A percentile compares a stretch with the other conserved stretches of the same genome.
phyloP scores from a whole-genome alignment of 371 early-diverging fungal species.

The Gilbertella persicaria region DNA sequence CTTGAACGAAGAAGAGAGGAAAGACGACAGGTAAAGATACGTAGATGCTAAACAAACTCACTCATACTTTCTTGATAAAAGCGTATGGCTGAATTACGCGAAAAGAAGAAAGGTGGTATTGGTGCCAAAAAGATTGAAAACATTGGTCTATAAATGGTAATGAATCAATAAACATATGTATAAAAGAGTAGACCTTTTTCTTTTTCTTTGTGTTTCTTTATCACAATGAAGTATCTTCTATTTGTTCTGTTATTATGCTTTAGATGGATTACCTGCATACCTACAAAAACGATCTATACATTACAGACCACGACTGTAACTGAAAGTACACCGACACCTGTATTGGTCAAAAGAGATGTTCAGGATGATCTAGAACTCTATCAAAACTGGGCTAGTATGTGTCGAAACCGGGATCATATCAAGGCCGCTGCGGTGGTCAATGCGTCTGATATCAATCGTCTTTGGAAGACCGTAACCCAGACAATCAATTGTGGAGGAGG shows the following conservation, averaged over 20 bases:
- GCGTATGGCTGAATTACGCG: constrained; percentile 62
- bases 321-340: background rate
- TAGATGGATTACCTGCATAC: background rate
- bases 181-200: background rate
- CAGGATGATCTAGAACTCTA: constrained; percentile 30
- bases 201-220: background rate
- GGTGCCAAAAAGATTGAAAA: constrained; percentile 42
- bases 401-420: constrained; percentile 16
- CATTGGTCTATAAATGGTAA: constrained; percentile 22
- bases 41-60: background rate
- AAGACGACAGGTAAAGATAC: constrained; percentile 49
- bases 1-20: constrained; percentile 63
- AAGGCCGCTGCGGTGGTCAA: constrained; percentile 6
- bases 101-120: constrained; percentile 49
- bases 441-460: constrained; percentile 6
- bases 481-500: constrained; percentile 43
- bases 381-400: constrained; percentile 36
- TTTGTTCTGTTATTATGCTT: background rate
- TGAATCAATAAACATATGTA: constrained; percentile 15
- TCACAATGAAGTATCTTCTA: background rate
- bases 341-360: constrained; percentile 28
- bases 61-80: constrained; percentile 2
- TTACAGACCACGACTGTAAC: background rate
- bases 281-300: constrained; percentile 4
- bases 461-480: constrained; percentile 38